These are phyloP conservation scores for Dentiscutata heterogama DNA, from an alignment of 371 early-diverging fungal genomes.

Conservation along the genomic window DNA sequence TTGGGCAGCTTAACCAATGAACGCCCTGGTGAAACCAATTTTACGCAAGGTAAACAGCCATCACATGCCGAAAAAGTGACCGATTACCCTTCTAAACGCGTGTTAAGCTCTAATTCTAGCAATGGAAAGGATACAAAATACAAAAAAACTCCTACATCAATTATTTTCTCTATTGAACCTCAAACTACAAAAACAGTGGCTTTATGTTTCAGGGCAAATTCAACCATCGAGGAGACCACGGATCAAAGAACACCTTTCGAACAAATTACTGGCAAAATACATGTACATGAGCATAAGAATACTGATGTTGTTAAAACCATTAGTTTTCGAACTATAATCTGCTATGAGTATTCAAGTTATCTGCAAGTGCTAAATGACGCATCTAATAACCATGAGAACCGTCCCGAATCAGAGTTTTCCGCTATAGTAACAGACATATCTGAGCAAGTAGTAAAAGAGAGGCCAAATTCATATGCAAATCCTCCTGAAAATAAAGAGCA, in stretches of 20 bases:
- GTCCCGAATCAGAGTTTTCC: neutral
- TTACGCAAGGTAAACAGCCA: neutral
- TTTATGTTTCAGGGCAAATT: constrained; percentile 64
- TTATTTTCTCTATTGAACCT: constrained; percentile 80
- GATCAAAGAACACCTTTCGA: constrained; percentile 21
- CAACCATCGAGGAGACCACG: constrained; percentile 48
- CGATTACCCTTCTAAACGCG: neutral
- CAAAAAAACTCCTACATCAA: constrained; percentile 76
- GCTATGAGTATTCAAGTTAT: constrained; percentile 57
- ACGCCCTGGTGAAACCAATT: neutral
- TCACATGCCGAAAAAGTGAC: neutral
- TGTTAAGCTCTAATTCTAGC: neutral
- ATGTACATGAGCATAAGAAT: constrained; percentile 92
- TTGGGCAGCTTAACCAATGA: neutral
- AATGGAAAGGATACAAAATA: constrained; percentile 59
- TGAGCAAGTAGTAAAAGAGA: neutral
- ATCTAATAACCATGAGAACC: neutral
- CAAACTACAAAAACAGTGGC: constrained; percentile 77
- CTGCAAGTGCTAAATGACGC: constrained; percentile 52
- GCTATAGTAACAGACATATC: neutral
- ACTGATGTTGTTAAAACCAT: constrained; percentile 88
- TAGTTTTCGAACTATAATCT: constrained; percentile 64
- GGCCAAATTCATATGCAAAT: neutral
- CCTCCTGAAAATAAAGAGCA: neutral
- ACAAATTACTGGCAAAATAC: constrained; percentile 66